Conservation (phyloP, 768 basidiomycete species). For the Solioccasus polychromus region DNA sequence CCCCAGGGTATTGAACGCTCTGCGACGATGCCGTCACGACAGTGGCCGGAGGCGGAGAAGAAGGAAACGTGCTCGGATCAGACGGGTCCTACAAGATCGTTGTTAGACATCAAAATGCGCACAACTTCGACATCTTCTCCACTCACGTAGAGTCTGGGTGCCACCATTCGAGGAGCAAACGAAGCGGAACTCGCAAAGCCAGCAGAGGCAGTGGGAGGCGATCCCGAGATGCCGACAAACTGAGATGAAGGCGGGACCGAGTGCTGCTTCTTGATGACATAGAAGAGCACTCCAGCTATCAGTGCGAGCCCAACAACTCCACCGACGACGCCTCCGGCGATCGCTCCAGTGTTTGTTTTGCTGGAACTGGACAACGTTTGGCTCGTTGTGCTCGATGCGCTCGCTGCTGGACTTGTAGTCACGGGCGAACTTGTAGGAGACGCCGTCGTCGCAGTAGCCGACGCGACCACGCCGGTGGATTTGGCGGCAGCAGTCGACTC, state of each 20-base stretch:
- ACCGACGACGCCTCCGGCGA: constrained; percentile 64
- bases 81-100: constrained; percentile 31
- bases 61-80: constrained; percentile 38
- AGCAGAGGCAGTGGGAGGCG: constrained; percentile 4
- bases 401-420: too few relatives aligned
- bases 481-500: constrained; percentile 38
- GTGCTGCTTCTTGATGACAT: constrained; percentile 35
- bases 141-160: constrained; percentile 32
- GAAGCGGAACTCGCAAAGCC: constrained; percentile 9
- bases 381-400: too few relatives aligned
- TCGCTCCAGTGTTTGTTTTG: constrained; percentile 45
- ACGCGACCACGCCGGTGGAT: constrained; percentile 19
- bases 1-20: constrained; percentile 1
- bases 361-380: too few relatives aligned
- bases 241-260: constrained; percentile 21
- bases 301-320: constrained; percentile 50
- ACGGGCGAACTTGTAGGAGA: constrained; percentile 11
- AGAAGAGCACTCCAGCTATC: constrained; percentile 38
- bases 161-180: constrained; percentile 17
- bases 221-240: not conserved
- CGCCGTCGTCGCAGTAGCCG: constrained; percentile 18
- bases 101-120: constrained; percentile 1
- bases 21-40: constrained; percentile 5
- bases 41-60: constrained; percentile 20
- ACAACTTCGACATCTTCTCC: not conserved